These are phyloP conservation scores for Termitomyces sp. DNA, from an alignment of 768 basidiomycete genomes.

Conservation along the genomic window DNA sequence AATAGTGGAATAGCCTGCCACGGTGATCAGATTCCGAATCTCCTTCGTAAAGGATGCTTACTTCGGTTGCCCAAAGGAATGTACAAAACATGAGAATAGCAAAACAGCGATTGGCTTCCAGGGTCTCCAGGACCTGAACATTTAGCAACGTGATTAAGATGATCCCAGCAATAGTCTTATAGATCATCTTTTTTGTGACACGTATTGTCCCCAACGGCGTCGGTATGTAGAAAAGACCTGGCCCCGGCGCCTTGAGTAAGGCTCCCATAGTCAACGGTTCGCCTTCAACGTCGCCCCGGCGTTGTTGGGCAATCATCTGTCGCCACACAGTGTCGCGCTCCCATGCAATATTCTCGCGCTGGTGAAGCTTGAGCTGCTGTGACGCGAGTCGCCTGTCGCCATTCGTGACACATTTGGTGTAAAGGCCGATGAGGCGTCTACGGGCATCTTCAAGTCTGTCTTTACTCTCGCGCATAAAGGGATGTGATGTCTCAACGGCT, in stretches of 20 bases:
- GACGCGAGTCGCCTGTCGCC: conserved; percentile 68
- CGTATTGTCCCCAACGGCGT: conserved; percentile 68
- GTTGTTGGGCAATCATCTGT: conserved; percentile 85
- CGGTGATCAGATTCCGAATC: background rate
- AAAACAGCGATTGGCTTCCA: conserved; percentile 84
- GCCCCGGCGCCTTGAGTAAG: conserved; percentile 40
- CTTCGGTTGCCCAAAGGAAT: conserved; percentile 96
- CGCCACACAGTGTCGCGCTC: conserved; percentile 98
- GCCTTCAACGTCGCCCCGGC: conserved; percentile 52
- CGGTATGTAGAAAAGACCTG: conserved; percentile 48
- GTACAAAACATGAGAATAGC: conserved; percentile 89
- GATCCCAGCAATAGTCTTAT: conserved; percentile 49
- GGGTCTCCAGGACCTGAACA: conserved; percentile 51
- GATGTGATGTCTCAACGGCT: conserved; percentile 59
- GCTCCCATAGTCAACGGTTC: conserved; percentile 34
- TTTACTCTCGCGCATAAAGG: conserved; percentile 67
- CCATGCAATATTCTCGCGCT: conserved; percentile 93
- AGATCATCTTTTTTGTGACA: conserved; percentile 61
- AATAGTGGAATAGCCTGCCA: conserved; percentile 92
- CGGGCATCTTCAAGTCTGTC: conserved; percentile 58
- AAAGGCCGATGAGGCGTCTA: conserved; percentile 61
- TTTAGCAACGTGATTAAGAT: conserved; percentile 64
- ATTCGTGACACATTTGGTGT: conserved; percentile 80
- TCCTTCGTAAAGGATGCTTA: conserved; percentile 25
- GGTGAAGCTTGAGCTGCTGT: conserved; percentile 80